phyloP scores from a whole-genome alignment of 208 protist species.

The Trypanosomatidae sp. region DNA sequence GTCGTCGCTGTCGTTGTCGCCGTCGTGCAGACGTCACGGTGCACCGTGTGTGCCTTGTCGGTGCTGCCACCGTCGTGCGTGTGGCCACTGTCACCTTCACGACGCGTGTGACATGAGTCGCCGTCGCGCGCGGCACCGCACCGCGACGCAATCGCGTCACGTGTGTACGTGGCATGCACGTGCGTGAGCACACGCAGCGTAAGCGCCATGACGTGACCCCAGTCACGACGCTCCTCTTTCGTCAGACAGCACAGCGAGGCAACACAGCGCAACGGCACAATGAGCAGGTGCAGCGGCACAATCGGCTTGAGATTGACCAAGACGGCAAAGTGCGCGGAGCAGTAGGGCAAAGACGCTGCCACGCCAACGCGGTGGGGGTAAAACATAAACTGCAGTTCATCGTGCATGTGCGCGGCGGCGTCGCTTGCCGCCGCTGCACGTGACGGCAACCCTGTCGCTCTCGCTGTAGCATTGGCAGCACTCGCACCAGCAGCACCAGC shows the following conservation, averaged over 20 bases:
- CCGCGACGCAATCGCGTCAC: too few relatives aligned
- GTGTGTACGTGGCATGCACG: too few relatives aligned
- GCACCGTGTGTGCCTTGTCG: neutral
- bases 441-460: neutral
- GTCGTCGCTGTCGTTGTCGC: too few relatives aligned
- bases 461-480: neutral
- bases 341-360: conserved; percentile 31
- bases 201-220: conserved; percentile 37
- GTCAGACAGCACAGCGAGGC: conserved; percentile 49
- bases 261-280: conserved; percentile 69
- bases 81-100: neutral
- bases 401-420: conserved; percentile 10
- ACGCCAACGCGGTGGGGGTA: conserved; percentile 32
- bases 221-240: conserved; percentile 60
- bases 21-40: neutral
- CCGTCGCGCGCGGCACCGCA: too few relatives aligned
- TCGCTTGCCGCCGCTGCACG: conserved; percentile 4
- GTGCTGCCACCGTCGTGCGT: neutral
- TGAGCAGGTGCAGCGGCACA: conserved; percentile 61
- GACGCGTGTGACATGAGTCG: too few relatives aligned
- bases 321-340: conserved; percentile 47
- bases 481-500: neutral
- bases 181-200: conserved; percentile 48
- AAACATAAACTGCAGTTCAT: conserved; percentile 41
- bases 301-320: conserved; percentile 78